A percentile compares a stretch with the other conserved stretches of the same genome.
These are phyloP conservation scores for Sporothrix mexicana DNA, from an alignment of 2,329 filamentous ascomycete genomes.

Conservation along the genomic window DNA sequence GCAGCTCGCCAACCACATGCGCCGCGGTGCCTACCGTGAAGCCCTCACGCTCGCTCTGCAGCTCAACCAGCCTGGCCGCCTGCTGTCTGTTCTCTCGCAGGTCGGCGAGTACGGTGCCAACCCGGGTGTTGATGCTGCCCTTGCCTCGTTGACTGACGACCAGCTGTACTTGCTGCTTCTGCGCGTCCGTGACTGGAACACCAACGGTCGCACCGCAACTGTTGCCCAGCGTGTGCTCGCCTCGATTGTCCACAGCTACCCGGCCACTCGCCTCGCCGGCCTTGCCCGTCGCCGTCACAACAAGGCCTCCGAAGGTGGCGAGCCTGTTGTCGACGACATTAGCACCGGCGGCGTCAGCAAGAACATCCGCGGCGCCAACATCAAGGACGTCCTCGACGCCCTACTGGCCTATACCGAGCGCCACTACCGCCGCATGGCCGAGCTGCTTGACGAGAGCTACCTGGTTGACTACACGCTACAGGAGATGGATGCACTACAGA, in stretches of 20 bases:
- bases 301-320: conserved; percentile 34
- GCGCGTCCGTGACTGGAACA: conserved; percentile 94
- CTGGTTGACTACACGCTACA: conserved; percentile 89
- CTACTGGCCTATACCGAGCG: conserved; percentile 89
- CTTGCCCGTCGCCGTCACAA: conserved; percentile 54
- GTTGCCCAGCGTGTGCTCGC: conserved; percentile 86
- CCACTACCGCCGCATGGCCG: conserved; percentile 88
- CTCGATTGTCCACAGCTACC: conserved; percentile 79
- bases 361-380: conserved; percentile 55
- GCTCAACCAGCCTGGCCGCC: conserved; percentile 88
- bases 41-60: conserved; percentile 91
- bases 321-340: conserved; percentile 24
- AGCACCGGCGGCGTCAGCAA: conserved; percentile 54
- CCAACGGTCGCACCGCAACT: conserved; percentile 83
- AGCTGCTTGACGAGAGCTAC: conserved; percentile 92
- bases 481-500: conserved; percentile 80
- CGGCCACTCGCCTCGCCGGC: conserved; percentile 75
- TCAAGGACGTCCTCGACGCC: conserved; percentile 87
- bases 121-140: conserved; percentile 77
- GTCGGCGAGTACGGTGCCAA: conserved; percentile 51
- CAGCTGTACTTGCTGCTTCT: conserved; percentile 85
- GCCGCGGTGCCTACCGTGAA: conserved; percentile 84
- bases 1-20: conserved; percentile 89
- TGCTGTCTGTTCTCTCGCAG: conserved; percentile 83
- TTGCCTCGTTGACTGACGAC: conserved; percentile 78